phyloP scores from a whole-genome alignment of 257 asterid genomes.

The Nicotiana benthamiana region DNA sequence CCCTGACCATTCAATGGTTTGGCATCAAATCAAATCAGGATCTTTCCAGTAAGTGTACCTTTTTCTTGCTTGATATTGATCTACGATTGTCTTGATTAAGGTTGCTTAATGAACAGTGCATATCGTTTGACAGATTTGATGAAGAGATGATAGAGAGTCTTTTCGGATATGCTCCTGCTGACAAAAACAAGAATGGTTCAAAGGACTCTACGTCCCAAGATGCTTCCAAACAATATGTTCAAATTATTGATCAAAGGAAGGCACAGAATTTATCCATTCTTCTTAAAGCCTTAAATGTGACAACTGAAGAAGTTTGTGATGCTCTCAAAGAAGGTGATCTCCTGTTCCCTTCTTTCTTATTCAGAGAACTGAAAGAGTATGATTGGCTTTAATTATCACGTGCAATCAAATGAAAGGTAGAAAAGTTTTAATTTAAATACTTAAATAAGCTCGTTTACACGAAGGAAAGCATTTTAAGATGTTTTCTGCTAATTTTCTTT shows the following conservation, averaged over 20 bases:
- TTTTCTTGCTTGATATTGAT: neutral
- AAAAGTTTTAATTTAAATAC: neutral
- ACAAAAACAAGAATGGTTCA: conserved; percentile 37
- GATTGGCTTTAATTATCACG: neutral
- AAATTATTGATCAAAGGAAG: conserved; percentile 73
- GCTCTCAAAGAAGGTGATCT: conserved; percentile 81
- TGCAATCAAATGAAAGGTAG: neutral
- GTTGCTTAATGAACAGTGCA: conserved; percentile 5
- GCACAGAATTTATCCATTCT: conserved; percentile 76
- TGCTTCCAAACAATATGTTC: conserved; percentile 38
- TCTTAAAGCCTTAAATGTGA: conserved; percentile 78
- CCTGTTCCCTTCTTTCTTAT: neutral
- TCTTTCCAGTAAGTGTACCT: conserved; percentile 72
- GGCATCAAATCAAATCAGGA: conserved; percentile 95
- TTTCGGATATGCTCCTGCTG: conserved; percentile 65
- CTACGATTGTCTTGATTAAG: neutral
- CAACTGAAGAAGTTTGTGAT: conserved; percentile 83
- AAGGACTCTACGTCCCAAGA: conserved; percentile 42
- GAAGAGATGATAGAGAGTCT: conserved; percentile 90
- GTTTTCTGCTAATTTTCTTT: neutral
- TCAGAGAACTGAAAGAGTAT: neutral
- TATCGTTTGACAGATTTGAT: conserved; percentile 51
- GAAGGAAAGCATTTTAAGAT: neutral
- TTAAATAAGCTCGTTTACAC: neutral
- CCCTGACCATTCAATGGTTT: conserved; percentile 88